Evolutionary conservation across 106 monocot species (phyloP).

Genomic region (Amphibolis antarctica): DNA sequence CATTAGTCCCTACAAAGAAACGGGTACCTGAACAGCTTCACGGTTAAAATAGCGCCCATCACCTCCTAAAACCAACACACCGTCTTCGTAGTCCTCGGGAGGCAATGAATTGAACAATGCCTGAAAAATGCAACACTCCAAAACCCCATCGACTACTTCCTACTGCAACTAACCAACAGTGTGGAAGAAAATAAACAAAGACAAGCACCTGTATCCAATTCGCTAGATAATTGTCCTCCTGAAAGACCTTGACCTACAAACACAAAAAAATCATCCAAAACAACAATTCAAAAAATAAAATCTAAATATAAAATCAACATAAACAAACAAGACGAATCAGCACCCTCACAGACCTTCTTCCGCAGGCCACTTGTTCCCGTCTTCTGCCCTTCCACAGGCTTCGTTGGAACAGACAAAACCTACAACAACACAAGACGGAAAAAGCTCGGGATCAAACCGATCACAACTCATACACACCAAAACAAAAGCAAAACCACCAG

Average conservation of each 20-base stretch:
- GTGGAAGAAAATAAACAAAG: background rate
- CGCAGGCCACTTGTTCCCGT: constrained; percentile 93
- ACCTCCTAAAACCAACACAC: constrained; percentile 77
- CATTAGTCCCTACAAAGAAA: background rate
- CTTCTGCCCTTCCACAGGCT: constrained; percentile 95
- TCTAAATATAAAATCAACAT: background rate
- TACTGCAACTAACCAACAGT: background rate
- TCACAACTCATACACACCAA: constrained; percentile 4
- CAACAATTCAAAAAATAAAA: background rate
- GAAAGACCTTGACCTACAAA: constrained; percentile 83
- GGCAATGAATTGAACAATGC: constrained; percentile 85
- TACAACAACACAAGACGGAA: constrained; percentile 11
- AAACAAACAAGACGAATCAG: background rate
- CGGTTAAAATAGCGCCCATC: constrained; percentile 96
- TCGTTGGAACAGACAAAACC: constrained; percentile 73
- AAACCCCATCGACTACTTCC: background rate
- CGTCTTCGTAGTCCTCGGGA: constrained; percentile 63
- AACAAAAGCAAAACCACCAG: background rate
- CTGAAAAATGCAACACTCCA: constrained; percentile 20
- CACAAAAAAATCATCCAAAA: background rate
- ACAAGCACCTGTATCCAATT: constrained; percentile 88
- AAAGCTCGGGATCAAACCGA: background rate
- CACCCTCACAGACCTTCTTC: constrained; percentile 47
- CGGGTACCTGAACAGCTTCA: constrained; percentile 79
- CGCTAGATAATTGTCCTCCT: constrained; percentile 74